Evolutionary conservation across 306 rosid genomes (phyloP).

Genomic region (Geum urbanum): DNA sequence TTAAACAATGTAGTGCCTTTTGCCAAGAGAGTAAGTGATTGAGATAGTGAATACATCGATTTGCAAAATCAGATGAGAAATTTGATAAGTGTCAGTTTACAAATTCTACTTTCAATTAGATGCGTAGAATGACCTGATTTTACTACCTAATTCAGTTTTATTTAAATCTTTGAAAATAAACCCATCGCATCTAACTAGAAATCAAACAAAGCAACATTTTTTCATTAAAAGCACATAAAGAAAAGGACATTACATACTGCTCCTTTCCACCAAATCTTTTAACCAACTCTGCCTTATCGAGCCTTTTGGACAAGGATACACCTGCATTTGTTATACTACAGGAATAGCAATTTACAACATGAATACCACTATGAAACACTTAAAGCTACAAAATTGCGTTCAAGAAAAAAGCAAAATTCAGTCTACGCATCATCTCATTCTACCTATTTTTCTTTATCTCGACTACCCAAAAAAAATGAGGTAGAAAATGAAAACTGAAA

Average conservation of each 20-base stretch:
- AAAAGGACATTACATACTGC: conserved; percentile 58
- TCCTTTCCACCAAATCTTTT: conserved; percentile 74
- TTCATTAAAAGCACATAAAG: conserved; percentile 2
- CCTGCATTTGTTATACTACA: conserved; percentile 33
- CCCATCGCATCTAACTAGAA: not conserved
- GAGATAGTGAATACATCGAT: not conserved
- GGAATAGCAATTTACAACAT: not conserved
- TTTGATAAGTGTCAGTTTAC: not conserved
- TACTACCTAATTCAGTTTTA: not conserved
- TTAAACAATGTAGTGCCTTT: not conserved
- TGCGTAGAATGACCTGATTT: not conserved
- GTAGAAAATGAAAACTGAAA: not conserved
- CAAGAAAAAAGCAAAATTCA: not conserved
- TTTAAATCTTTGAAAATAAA: not conserved
- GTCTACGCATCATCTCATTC: not conserved
- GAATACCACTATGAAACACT: conserved; percentile 1
- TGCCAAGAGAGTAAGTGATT: not conserved
- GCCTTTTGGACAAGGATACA: conserved; percentile 95
- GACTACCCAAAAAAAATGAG: not conserved
- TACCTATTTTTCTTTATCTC: not conserved
- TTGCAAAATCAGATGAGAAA: not conserved
- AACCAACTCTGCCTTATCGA: conserved; percentile 77
- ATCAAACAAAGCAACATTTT: not conserved
- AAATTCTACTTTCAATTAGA: not conserved
- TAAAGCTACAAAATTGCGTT: not conserved